phyloP scores from a whole-genome alignment of 768 basidiomycete genomes.

The Leucocoprinus leucothites region DNA sequence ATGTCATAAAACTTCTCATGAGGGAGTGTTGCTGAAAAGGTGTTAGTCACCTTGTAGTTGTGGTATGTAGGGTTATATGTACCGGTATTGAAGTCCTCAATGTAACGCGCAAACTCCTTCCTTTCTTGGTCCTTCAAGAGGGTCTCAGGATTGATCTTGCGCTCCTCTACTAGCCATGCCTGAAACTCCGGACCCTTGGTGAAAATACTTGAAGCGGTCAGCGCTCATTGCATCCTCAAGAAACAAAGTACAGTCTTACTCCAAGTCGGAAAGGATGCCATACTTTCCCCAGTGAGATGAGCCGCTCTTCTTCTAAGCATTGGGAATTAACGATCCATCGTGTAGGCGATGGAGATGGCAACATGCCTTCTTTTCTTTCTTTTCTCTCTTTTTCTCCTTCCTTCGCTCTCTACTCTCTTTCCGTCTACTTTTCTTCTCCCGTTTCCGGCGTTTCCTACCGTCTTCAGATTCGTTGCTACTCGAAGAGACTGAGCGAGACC shows the following conservation, averaged over 20 bases:
- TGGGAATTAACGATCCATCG: neutral
- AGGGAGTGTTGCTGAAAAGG: conserved; percentile 72
- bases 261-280: conserved; percentile 80
- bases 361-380: conserved; percentile 61
- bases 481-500: conserved; percentile 42
- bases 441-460: conserved; percentile 41
- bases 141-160: conserved; percentile 87
- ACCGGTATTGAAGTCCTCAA: conserved; percentile 86
- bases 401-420: conserved; percentile 40
- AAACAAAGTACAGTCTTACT: conserved; percentile 48
- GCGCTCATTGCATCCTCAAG: neutral
- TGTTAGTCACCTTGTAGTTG: neutral
- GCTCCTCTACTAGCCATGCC: conserved; percentile 91
- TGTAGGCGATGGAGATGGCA: conserved; percentile 23
- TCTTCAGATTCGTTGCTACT: conserved; percentile 25
- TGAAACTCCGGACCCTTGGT: conserved; percentile 85
- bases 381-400: conserved; percentile 35
- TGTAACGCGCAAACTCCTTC: conserved; percentile 80
- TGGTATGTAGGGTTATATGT: conserved; percentile 12
- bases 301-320: conserved; percentile 47
- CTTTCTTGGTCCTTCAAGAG: conserved; percentile 81
- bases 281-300: conserved; percentile 87
- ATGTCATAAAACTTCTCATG: conserved; percentile 96
- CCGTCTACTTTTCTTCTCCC: conserved; percentile 46
- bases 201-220: conserved; percentile 57